A percentile compares a stretch with the other conserved stretches of the same genome.
phyloP scores from a whole-genome alignment of 768 basidiomycete species.

The Suillus occidentalis region DNA sequence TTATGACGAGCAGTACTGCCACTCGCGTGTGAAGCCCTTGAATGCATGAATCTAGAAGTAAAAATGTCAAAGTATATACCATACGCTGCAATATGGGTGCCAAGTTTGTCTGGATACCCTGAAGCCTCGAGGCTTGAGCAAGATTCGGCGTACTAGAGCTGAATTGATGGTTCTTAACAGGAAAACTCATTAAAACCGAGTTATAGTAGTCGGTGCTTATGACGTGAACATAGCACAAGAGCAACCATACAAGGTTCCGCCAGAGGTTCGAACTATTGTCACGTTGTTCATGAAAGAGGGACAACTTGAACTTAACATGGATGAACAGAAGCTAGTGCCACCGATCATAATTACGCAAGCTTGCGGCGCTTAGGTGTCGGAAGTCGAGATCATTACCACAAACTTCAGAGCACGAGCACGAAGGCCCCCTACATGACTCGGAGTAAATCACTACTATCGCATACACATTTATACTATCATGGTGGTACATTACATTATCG shows the following conservation, averaged over 20 bases:
- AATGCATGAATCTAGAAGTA: background rate
- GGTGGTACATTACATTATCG: constrained; percentile 8
- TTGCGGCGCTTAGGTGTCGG: too few species aligned
- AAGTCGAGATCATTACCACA: constrained; percentile 84
- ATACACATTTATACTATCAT: constrained; percentile 6
- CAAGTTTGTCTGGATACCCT: background rate
- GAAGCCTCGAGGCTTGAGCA: background rate
- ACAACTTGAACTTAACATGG: too few species aligned
- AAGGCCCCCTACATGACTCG: constrained; percentile 98
- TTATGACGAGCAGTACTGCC: background rate
- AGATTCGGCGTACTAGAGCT: background rate
- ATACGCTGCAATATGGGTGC: background rate
- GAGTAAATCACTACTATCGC: constrained; percentile 69
- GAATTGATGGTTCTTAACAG: too few species aligned
- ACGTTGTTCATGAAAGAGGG: too few species aligned
- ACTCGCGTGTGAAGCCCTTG: background rate
- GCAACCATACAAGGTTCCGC: too few species aligned
- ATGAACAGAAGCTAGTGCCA: too few species aligned
- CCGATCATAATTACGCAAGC: constrained; percentile 13
- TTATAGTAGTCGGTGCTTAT: too few species aligned
- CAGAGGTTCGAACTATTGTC: too few species aligned
- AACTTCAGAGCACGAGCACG: constrained; percentile 85
- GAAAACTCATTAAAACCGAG: too few species aligned
- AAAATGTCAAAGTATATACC: background rate
- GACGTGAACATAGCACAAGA: too few species aligned